Percentiles rank a stretch among this genome's conserved stretches.
Evolutionary conservation across 192 early-diverging fungal genomes (phyloP).

Genomic region (Podila minutissima): DNA sequence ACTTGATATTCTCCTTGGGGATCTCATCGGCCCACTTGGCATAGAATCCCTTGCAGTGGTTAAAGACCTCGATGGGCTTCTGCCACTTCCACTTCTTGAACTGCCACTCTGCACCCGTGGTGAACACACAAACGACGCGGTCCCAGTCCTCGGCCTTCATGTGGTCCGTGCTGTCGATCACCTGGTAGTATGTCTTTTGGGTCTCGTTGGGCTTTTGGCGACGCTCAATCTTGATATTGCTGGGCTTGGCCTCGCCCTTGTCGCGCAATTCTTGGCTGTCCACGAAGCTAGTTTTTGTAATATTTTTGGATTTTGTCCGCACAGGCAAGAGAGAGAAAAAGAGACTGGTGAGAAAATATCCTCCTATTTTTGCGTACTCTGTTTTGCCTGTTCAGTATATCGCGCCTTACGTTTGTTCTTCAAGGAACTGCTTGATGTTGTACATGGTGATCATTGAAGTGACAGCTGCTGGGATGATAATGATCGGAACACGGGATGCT

Average conservation of each 20-base stretch:
- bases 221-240: slow-evolving; percentile 70
- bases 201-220: slow-evolving; percentile 60
- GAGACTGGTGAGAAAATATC: no score
- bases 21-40: slow-evolving; percentile 65
- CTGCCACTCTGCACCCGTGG: slow-evolving; percentile 93
- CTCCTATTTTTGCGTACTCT: background rate
- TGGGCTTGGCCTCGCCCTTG: slow-evolving; percentile 73
- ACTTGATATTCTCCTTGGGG: slow-evolving; percentile 42
- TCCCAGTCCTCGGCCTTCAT: slow-evolving; percentile 86
- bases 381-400: background rate
- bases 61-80: slow-evolving; percentile 86
- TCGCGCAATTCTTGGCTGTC: slow-evolving; percentile 70
- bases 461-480: slow-evolving; percentile 89
- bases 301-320: slow-evolving; percentile 4
- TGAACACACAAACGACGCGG: slow-evolving; percentile 89
- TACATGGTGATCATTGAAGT: slow-evolving; percentile 88
- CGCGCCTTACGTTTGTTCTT: slow-evolving; percentile 72
- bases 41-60: slow-evolving; percentile 74
- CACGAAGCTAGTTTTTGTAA: slow-evolving; percentile 59
- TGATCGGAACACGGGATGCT: slow-evolving; percentile 76
- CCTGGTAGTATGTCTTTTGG: slow-evolving; percentile 71
- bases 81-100: slow-evolving; percentile 93
- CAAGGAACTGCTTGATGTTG: slow-evolving; percentile 88
- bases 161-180: slow-evolving; percentile 80
- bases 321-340: no score